Percentiles rank a stretch among this genome's conserved stretches.
These are phyloP conservation scores for Phlebiopsis flavidoalba DNA, from an alignment of 768 basidiomycete genomes.

Conservation along the genomic window DNA sequence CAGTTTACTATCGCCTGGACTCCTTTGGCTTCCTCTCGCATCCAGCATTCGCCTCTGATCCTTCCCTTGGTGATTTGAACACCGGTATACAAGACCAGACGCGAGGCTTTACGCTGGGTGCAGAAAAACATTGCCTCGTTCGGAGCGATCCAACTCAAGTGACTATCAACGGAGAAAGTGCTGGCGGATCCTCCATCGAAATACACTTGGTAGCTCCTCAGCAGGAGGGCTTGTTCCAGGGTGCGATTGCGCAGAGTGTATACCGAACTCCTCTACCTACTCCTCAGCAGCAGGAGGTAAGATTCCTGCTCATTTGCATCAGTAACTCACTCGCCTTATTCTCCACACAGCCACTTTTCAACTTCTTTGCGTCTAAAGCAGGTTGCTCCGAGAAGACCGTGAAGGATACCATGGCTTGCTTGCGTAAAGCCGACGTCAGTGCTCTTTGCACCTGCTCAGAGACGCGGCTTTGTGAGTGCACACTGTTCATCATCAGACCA, in stretches of 20 bases:
- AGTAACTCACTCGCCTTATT: neutral
- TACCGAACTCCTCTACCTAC: slow-evolving; percentile 46
- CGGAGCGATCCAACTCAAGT: slow-evolving; percentile 33
- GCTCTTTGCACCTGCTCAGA: slow-evolving; percentile 50
- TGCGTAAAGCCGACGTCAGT: slow-evolving; percentile 46
- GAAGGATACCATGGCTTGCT: slow-evolving; percentile 35
- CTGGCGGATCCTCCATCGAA: slow-evolving; percentile 50
- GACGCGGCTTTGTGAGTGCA: slow-evolving; percentile 45
- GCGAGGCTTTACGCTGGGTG: slow-evolving; percentile 35
- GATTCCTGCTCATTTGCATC: slow-evolving; percentile 1
- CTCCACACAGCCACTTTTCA: slow-evolving; percentile 42
- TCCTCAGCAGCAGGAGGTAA: slow-evolving; percentile 49
- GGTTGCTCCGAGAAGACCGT: slow-evolving; percentile 41
- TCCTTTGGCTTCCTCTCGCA: slow-evolving; percentile 58
- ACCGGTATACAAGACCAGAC: slow-evolving; percentile 53
- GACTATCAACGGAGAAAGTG: slow-evolving; percentile 57
- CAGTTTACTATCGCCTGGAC: slow-evolving; percentile 60
- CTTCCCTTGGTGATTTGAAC: slow-evolving; percentile 42
- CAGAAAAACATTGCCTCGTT: slow-evolving; percentile 32
- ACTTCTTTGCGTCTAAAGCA: slow-evolving; percentile 42
- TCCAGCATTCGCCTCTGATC: slow-evolving; percentile 37
- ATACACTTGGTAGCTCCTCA: slow-evolving; percentile 49
- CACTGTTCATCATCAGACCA: neutral
- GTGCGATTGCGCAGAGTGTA: slow-evolving; percentile 60
- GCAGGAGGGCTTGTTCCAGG: slow-evolving; percentile 38